A percentile compares a stretch with the other conserved stretches of the same genome.
Conservation (phyloP, 352 stramenopile genomes). For the Phytophthora rubi region DNA sequence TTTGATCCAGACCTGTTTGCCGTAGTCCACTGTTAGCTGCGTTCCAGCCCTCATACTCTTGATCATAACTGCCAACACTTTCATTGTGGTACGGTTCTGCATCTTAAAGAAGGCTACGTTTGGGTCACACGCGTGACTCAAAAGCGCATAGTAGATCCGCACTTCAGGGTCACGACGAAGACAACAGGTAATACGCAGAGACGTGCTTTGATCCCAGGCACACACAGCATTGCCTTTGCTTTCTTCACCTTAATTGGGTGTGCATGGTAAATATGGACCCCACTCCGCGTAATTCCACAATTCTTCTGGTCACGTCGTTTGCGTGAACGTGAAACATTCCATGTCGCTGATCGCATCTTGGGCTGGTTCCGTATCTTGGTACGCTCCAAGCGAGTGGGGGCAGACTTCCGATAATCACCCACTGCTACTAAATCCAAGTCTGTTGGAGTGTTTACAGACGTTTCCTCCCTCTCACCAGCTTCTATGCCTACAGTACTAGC, state of each 20-base stretch:
- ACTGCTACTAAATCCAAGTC: neutral
- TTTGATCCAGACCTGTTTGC: neutral
- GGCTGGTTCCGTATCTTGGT: neutral
- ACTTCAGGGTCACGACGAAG: slow-evolving; percentile 1
- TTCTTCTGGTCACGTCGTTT: neutral
- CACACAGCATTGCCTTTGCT: neutral
- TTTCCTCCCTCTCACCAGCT: neutral
- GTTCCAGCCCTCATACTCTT: neutral
- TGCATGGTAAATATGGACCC: neutral
- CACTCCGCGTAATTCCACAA: neutral
- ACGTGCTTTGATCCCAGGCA: neutral
- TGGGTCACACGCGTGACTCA: neutral
- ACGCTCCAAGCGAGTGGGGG: neutral
- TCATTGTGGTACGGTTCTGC: neutral
- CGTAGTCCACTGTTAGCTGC: neutral
- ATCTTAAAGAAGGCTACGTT: neutral
- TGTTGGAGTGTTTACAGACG: neutral
- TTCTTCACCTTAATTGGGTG: neutral
- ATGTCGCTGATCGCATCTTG: neutral
- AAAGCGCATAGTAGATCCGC: neutral
- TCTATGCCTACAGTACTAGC: neutral
- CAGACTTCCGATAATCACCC: neutral
- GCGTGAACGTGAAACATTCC: neutral
- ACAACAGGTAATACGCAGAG: neutral
- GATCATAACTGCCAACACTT: neutral